Percentiles rank a stretch among this genome's conserved stretches.
Evolutionary conservation across 768 basidiomycete species (phyloP).

Genomic region (Mycena leptocephala): DNA sequence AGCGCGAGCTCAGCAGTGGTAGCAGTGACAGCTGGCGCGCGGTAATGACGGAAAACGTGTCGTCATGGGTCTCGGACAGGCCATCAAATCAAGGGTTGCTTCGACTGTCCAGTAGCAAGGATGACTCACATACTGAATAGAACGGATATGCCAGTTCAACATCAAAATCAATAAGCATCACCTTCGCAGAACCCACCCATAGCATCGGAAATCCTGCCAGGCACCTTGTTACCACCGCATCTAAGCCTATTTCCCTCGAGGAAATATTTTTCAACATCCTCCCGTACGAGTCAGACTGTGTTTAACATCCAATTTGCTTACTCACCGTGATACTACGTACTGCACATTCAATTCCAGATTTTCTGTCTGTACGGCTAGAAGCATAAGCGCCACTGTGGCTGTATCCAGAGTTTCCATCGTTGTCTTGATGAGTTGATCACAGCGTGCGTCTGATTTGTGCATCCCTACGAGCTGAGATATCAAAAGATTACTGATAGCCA

Average conservation of each 20-base stretch:
- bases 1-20: background rate
- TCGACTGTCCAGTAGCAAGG: background rate
- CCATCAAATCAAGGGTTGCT: background rate
- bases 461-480: background rate
- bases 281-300: background rate
- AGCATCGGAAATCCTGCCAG: background rate
- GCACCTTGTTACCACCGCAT: background rate
- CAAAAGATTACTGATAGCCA: background rate
- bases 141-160: background rate
- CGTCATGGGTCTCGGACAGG: background rate
- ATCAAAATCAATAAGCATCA: background rate
- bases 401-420: slow-evolving; percentile 2
- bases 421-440: slow-evolving; percentile 3
- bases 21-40: background rate
- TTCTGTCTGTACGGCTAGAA: slow-evolving; percentile 4
- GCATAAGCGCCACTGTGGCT: slow-evolving; percentile 9
- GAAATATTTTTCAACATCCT: background rate
- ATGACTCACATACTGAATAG: slow-evolving; percentile 4
- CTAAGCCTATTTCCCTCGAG: background rate
- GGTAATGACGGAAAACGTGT: background rate
- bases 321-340: slow-evolving; percentile 3
- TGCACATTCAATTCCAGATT: slow-evolving; percentile 11
- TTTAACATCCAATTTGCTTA: background rate
- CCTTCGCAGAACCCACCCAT: background rate
- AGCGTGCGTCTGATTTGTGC: slow-evolving; percentile 1